Conservation (phyloP, 495 filamentous ascomycete genomes). For the Hypomontagnella submonticulosa region DNA sequence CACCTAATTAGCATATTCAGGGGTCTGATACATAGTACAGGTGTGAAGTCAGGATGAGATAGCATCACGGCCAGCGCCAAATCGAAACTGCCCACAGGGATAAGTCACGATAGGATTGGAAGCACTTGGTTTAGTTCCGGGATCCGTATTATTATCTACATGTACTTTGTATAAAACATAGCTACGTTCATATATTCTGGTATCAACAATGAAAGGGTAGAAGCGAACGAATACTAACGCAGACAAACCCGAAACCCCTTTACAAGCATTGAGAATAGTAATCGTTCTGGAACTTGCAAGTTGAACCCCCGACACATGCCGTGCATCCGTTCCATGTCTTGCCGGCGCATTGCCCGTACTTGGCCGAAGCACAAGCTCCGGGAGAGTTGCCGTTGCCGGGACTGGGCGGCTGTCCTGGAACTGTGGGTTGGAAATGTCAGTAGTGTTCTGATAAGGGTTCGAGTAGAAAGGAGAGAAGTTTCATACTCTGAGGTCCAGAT, state of each 20-base stretch:
- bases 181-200: background rate
- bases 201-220: slow-evolving; percentile 12
- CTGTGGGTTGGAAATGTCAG: slow-evolving; percentile 16
- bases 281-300: slow-evolving; percentile 51
- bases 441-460: background rate
- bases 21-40: too few relatives aligned
- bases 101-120: too few relatives aligned
- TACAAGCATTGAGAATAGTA: slow-evolving; percentile 57
- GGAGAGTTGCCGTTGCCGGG: slow-evolving; percentile 23
- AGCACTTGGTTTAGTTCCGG: too few relatives aligned
- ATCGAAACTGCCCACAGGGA: too few relatives aligned
- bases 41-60: too few relatives aligned
- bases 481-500: slow-evolving; percentile 47
- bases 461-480: background rate
- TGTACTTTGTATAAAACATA: too few relatives aligned
- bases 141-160: too few relatives aligned
- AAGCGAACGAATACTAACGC: slow-evolving; percentile 9
- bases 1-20: too few relatives aligned
- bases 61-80: too few relatives aligned
- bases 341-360: slow-evolving; percentile 61
- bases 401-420: slow-evolving; percentile 1
- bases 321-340: slow-evolving; percentile 54
- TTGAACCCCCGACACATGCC: slow-evolving; percentile 47
- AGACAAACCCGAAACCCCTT: slow-evolving; percentile 18
- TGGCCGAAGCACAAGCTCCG: slow-evolving; percentile 39